Conservation (phyloP, 176 grass and related monocot genomes). For the Juncus inflexus region DNA sequence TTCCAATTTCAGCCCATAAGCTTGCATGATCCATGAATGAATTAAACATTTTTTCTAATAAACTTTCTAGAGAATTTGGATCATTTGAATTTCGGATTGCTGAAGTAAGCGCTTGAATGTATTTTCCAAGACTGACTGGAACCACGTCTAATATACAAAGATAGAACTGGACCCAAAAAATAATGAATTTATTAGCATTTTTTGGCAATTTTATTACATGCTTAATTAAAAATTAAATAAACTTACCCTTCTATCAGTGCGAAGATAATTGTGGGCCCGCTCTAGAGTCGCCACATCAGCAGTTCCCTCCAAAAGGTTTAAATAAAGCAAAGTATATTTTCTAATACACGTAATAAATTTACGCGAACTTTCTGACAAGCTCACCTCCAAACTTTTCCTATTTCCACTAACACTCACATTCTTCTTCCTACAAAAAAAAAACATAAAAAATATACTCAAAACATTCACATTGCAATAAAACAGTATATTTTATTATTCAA, state of each 20-base stretch:
- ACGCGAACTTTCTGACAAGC: slow-evolving; percentile 96
- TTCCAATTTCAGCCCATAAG: slow-evolving; percentile 74
- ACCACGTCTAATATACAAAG: slow-evolving; percentile 84
- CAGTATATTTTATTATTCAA: background rate
- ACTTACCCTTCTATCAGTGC: slow-evolving; percentile 82
- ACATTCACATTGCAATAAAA: background rate
- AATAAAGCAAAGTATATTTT: slow-evolving; percentile 86
- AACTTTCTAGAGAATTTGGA: slow-evolving; percentile 50
- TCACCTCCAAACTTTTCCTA: slow-evolving; percentile 90
- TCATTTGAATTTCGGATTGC: slow-evolving; percentile 53
- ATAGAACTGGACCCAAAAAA: slow-evolving; percentile 59
- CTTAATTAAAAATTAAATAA: no score
- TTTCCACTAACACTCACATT: slow-evolving; percentile 78
- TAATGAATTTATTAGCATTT: background rate
- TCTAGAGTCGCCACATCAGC: slow-evolving; percentile 80
- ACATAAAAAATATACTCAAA: slow-evolving; percentile 20
- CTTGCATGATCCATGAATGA: slow-evolving; percentile 94
- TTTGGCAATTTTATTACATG: no score
- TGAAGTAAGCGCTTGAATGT: slow-evolving; percentile 80
- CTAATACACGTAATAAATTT: slow-evolving; percentile 97
- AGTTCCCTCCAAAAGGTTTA: slow-evolving; percentile 83
- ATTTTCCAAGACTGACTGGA: slow-evolving; percentile 81
- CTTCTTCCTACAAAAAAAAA: slow-evolving; percentile 51
- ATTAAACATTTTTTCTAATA: slow-evolving; percentile 91
- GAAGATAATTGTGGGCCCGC: slow-evolving; percentile 74